These are phyloP conservation scores for Cladosporium austrohemisphaericum DNA, from an alignment of 2,329 filamentous ascomycete species.

Conservation along the genomic window DNA sequence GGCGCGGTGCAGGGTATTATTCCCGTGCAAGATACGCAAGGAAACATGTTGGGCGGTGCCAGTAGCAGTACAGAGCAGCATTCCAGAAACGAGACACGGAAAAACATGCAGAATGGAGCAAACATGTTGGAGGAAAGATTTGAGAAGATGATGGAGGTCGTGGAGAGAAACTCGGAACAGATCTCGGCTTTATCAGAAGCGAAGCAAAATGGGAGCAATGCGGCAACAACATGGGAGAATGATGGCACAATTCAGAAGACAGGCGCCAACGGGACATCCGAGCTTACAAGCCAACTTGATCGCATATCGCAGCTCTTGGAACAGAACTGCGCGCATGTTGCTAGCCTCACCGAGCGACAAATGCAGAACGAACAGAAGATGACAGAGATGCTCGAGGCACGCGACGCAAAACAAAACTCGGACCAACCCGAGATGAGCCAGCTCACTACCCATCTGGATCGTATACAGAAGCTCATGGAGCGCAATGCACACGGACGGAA, in stretches of 20 bases:
- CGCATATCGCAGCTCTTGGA: conserved; percentile 24
- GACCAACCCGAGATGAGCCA: conserved; percentile 25
- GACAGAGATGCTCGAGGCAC: conserved; percentile 18
- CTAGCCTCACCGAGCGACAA: conserved; percentile 24
- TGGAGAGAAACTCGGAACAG: conserved; percentile 26
- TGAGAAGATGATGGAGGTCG: conserved; percentile 25
- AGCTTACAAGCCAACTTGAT: conserved; percentile 22
- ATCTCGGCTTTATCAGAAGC: conserved; percentile 20
- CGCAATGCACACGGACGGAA: conserved; percentile 17
- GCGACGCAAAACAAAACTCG: conserved; percentile 15
- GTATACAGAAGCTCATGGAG: conserved; percentile 28
- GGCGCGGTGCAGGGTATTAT: conserved; percentile 28
- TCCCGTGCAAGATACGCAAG: conserved; percentile 27
- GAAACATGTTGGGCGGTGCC: conserved; percentile 24
- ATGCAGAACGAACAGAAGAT: conserved; percentile 28
- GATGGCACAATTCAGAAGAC: background rate
- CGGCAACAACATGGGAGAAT: background rate
- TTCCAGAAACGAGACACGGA: conserved; percentile 18
- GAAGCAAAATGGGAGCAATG: conserved; percentile 1
- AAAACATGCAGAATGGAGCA: conserved; percentile 18
- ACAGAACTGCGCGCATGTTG: conserved; percentile 24
- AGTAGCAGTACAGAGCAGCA: conserved; percentile 18
- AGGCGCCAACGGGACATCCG: conserved; percentile 16
- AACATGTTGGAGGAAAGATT: conserved; percentile 24
- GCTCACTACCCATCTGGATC: conserved; percentile 27